These are phyloP conservation scores for Pelargonium myrrhifolium DNA, from an alignment of 441 rosid species.

Conservation along the genomic window DNA sequence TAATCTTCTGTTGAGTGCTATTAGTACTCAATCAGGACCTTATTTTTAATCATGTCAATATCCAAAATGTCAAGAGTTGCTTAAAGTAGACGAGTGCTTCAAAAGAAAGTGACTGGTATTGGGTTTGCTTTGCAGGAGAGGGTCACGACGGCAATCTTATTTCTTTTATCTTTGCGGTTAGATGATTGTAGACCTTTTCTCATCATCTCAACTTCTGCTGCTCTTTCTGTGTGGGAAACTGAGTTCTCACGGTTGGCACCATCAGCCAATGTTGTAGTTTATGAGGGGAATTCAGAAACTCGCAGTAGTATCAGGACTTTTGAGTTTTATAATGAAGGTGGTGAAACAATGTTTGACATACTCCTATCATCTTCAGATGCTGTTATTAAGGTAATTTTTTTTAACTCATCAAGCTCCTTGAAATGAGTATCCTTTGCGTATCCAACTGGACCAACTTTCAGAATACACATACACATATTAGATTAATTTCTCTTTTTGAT, in stretches of 20 bases:
- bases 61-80: neutral
- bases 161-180: conserved; percentile 31
- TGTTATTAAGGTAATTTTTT: conserved; percentile 37
- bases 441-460: neutral
- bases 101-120: neutral
- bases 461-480: neutral
- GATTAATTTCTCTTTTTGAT: neutral
- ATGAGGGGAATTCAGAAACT: conserved; percentile 32
- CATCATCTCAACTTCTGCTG: conserved; percentile 36
- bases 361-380: conserved; percentile 43
- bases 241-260: conserved; percentile 37
- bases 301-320: conserved; percentile 33
- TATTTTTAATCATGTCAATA: neutral
- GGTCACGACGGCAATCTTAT: conserved; percentile 33
- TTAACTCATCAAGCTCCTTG: neutral
- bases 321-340: conserved; percentile 36
- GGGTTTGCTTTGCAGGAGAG: conserved; percentile 36
- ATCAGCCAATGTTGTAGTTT: conserved; percentile 34
- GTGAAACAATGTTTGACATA: conserved; percentile 38
- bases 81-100: neutral
- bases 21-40: too few relatives aligned
- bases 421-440: neutral
- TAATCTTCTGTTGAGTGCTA: too few relatives aligned
- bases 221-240: conserved; percentile 44
- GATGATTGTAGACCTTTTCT: conserved; percentile 37